A percentile compares a stretch with the other conserved stretches of the same genome.
phyloP scores from a whole-genome alignment of 495 filamentous ascomycete species.

The Penicillium coffeae region DNA sequence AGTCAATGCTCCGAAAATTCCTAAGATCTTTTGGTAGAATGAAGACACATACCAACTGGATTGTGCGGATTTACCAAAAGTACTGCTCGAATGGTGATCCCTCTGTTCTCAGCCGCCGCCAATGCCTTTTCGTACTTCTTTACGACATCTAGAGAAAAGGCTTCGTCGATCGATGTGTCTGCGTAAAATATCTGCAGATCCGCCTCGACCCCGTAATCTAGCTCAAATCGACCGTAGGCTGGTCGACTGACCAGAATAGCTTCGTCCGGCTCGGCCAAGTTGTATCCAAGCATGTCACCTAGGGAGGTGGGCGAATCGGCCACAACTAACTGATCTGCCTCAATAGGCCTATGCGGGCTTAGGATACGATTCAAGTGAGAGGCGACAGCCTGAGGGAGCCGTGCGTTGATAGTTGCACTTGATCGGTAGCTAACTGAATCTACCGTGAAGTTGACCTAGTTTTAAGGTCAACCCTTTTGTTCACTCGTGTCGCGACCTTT shows the following conservation, averaged over 20 bases:
- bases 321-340: constrained; percentile 30
- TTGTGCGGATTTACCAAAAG: constrained; percentile 43
- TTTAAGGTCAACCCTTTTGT: neutral
- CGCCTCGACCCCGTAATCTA: constrained; percentile 35
- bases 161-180: constrained; percentile 24
- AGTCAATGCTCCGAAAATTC: neutral
- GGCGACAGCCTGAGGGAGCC: constrained; percentile 30
- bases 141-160: constrained; percentile 25
- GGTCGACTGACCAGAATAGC: constrained; percentile 42
- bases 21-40: too few relatives aligned
- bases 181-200: constrained; percentile 36
- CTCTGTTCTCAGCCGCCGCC: constrained; percentile 9
- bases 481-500: neutral
- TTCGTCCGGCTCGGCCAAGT: constrained; percentile 42
- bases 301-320: constrained; percentile 34
- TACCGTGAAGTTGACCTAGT: constrained; percentile 24
- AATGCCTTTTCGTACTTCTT: constrained; percentile 32
- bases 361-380: constrained; percentile 37
- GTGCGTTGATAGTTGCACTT: constrained; percentile 22
- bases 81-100: constrained; percentile 20
- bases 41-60: constrained; percentile 28
- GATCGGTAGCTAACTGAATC: constrained; percentile 31
- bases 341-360: constrained; percentile 26
- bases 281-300: constrained; percentile 37
- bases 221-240: constrained; percentile 38